Conservation (phyloP, 2,329 filamentous ascomycete genomes). For the Mariannaea elegans region DNA sequence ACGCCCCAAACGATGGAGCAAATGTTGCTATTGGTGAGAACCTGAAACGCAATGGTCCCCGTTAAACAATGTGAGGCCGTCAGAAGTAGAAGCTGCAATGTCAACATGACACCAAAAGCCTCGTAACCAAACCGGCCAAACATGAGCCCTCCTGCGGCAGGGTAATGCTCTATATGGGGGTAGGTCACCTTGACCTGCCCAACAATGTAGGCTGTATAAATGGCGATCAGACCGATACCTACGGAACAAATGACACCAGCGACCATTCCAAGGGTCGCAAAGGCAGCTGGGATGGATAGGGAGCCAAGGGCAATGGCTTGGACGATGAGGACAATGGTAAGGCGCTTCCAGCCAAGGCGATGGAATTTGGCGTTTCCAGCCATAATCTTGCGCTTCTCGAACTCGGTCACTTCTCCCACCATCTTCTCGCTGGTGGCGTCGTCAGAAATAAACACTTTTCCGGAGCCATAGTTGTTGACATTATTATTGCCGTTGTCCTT, state of each 20-base stretch:
- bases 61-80: constrained; percentile 72
- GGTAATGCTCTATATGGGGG: constrained; percentile 67
- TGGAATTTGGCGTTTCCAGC: constrained; percentile 30
- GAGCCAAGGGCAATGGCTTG: constrained; percentile 31
- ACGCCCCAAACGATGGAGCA: constrained; percentile 50
- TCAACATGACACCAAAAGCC: constrained; percentile 63
- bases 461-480: neutral
- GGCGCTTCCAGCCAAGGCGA: constrained; percentile 31
- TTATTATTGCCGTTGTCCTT: constrained; percentile 1
- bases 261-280: constrained; percentile 36
- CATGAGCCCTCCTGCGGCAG: constrained; percentile 69
- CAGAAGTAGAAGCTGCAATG: constrained; percentile 70
- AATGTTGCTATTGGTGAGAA: constrained; percentile 61
- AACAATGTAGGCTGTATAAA: constrained; percentile 51
- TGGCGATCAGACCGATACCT: constrained; percentile 47
- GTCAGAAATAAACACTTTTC: constrained; percentile 2
- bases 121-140: constrained; percentile 65
- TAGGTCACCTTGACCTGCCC: constrained; percentile 51
- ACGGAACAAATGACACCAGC: constrained; percentile 47
- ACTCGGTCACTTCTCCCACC: constrained; percentile 28
- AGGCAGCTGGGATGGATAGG: constrained; percentile 30
- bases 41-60: constrained; percentile 71
- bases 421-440: constrained; percentile 23
- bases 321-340: constrained; percentile 30
- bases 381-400: constrained; percentile 28